These are phyloP conservation scores for Hypoxylon sp. DNA, from an alignment of 2,329 filamentous ascomycete species.

Conservation along the genomic window DNA sequence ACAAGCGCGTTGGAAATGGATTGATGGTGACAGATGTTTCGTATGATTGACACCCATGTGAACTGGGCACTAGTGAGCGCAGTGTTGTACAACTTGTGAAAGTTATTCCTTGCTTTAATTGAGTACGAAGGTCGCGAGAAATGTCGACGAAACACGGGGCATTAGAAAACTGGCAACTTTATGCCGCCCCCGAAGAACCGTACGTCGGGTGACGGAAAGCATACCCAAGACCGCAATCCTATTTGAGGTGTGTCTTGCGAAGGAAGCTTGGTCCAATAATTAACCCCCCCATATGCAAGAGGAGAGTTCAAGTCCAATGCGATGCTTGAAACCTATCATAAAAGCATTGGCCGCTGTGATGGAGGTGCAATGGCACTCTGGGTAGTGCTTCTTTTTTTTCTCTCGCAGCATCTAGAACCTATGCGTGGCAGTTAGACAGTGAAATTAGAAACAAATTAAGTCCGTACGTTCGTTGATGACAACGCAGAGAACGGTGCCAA, in stretches of 20 bases:
- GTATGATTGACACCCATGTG: constrained; percentile 43
- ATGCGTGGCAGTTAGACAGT: constrained; percentile 39
- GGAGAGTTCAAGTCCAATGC: constrained; percentile 30
- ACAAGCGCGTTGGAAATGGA: constrained; percentile 39
- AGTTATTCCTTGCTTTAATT: constrained; percentile 30
- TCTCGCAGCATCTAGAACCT: constrained; percentile 41
- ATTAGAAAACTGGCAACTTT: constrained; percentile 34
- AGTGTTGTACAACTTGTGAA: constrained; percentile 37
- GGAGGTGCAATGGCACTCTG: constrained; percentile 37
- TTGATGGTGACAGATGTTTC: constrained; percentile 43
- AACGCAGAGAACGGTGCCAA: constrained; percentile 38
- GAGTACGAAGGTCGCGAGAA: constrained; percentile 25
- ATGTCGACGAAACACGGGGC: constrained; percentile 36
- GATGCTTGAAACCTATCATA: constrained; percentile 15
- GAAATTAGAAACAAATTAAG: constrained; percentile 40
- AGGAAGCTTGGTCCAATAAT: constrained; percentile 36
- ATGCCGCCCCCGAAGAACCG: constrained; percentile 22
- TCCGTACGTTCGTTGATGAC: constrained; percentile 30
- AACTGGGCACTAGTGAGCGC: constrained; percentile 37
- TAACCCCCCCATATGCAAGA: constrained; percentile 29
- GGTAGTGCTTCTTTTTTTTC: constrained; percentile 35
- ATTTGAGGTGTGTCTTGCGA: constrained; percentile 26
- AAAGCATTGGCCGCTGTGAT: constrained; percentile 33
- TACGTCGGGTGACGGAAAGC: constrained; percentile 35
- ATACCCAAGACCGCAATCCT: constrained; percentile 40